Base-by-base conservation (phyloP, 208 protist species). In the Porcisia deanei region DNA sequence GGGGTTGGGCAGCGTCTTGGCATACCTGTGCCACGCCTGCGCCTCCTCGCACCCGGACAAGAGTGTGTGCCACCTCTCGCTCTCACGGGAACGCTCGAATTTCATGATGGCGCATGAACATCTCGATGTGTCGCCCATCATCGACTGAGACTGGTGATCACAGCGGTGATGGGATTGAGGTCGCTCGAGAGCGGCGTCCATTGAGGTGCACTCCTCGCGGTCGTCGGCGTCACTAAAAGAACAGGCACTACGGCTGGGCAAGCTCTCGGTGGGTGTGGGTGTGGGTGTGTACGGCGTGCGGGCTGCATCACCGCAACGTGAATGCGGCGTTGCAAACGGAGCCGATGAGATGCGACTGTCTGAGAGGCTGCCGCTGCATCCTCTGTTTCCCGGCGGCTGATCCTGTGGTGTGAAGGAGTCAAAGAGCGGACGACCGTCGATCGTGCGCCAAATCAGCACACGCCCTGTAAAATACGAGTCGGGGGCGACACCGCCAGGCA, bases 51-150 rank as follows among this genome's bases (percentile, higher is more conserved):
- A 22, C 14, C 83, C 89, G 3, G 45, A 68, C 20, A 97, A 76
- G 30, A 95, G 67, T 47, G 71, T 94, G 45, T 79, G 65, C 88
- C 91, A 95, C 55, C 89, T 86, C 79, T 97, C 91, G 66, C 76
- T 76, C 60, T 97, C 91, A 6, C 88, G 88, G n/a, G 79, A 37
- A 61, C 64, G 77, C 64, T 79, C 80, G 43, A 97, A 97, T 54
- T 89, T 86, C 43, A 97, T 75, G 37, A 90, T 75, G 18, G 90
- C 71, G 53, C 66, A 74, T 20, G 69, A 73, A 85, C 88, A 92
- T n/a, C 58, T 71, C 7, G 18, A 45, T 79, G 88, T 88, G 58
- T 80, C 71, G 41, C 22, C 37, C 70, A 71, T 76, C 30, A 72
- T 43, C 1, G 34, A 14, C 22, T 43, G 61, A 47, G 47, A n/a